Evolutionary conservation across 768 basidiomycete genomes (phyloP).

Genomic region (Lepiota venenata): DNA sequence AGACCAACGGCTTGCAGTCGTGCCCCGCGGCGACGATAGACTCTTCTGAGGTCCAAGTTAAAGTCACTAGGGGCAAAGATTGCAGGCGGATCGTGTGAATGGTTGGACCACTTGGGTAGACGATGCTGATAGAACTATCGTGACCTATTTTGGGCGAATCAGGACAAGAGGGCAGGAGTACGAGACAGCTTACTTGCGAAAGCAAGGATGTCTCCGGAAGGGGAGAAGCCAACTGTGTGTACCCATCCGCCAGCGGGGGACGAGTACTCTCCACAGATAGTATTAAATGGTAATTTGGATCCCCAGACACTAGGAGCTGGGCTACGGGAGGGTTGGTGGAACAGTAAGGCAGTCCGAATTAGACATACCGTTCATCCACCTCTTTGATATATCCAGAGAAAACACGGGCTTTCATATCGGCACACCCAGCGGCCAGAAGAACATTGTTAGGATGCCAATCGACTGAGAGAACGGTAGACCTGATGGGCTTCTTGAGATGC

Average conservation of each 20-base stretch:
- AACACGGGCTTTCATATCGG: slow-evolving; percentile 96
- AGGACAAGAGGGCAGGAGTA: neutral
- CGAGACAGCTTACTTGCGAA: slow-evolving; percentile 74
- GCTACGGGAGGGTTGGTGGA: slow-evolving; percentile 35
- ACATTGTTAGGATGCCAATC: slow-evolving; percentile 99
- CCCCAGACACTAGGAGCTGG: slow-evolving; percentile 93
- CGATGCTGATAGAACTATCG: slow-evolving; percentile 90
- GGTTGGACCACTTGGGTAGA: slow-evolving; percentile 80
- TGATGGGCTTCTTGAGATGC: slow-evolving; percentile 94
- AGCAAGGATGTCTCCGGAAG: slow-evolving; percentile 90
- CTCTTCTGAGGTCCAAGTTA: slow-evolving; percentile 84
- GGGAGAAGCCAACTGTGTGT: slow-evolving; percentile 93
- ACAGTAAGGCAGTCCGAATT: neutral
- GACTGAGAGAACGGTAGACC: slow-evolving; percentile 89
- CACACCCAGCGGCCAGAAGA: slow-evolving; percentile 92
- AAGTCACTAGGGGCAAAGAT: slow-evolving; percentile 78
- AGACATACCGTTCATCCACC: slow-evolving; percentile 79
- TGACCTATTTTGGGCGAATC: slow-evolving; percentile 50
- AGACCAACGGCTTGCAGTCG: slow-evolving; percentile 94
- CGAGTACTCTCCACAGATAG: slow-evolving; percentile 90
- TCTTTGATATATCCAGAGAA: slow-evolving; percentile 99
- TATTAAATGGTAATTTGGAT: slow-evolving; percentile 97
- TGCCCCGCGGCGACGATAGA: slow-evolving; percentile 90
- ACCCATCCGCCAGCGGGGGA: slow-evolving; percentile 97
- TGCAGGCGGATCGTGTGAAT: slow-evolving; percentile 73